phyloP scores from a whole-genome alignment of 108 stramenopile species.

The Nitzschia sp. region DNA sequence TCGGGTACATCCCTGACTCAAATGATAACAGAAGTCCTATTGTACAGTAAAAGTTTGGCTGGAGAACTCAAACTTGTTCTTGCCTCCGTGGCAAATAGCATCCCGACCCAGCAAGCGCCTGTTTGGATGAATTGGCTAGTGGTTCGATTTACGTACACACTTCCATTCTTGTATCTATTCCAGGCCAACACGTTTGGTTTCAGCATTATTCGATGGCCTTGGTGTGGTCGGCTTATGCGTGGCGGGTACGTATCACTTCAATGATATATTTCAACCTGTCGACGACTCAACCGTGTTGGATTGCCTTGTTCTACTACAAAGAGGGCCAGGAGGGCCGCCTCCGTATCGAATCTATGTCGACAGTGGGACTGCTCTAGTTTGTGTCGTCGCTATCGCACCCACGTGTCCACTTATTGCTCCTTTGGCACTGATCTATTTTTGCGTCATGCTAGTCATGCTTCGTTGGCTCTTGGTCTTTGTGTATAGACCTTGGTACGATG shows the following conservation, averaged over 20 bases:
- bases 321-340: slow-evolving; percentile 78
- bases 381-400: slow-evolving; percentile 68
- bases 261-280: background rate
- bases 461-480: slow-evolving; percentile 77
- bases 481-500: slow-evolving; percentile 70
- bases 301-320: too few relatives aligned
- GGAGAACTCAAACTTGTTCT: slow-evolving; percentile 23
- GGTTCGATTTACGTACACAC: slow-evolving; percentile 50
- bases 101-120: slow-evolving; percentile 29
- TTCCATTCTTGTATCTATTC: slow-evolving; percentile 77
- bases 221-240: slow-evolving; percentile 40
- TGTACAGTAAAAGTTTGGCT: slow-evolving; percentile 31
- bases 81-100: slow-evolving; percentile 18
- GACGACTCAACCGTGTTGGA: too few relatives aligned
- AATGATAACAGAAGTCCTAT: slow-evolving; percentile 58
- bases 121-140: slow-evolving; percentile 90
- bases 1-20: slow-evolving; percentile 64
- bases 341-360: slow-evolving; percentile 88
- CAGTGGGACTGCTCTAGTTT: slow-evolving; percentile 78
- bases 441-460: slow-evolving; percentile 61
- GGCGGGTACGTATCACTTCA: too few relatives aligned
- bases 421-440: slow-evolving; percentile 62
- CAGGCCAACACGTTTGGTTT: slow-evolving; percentile 78
- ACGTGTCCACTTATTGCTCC: slow-evolving; percentile 82
- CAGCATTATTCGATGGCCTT: slow-evolving; percentile 33